phyloP scores from a whole-genome alignment of 163 green algal genomes.

The Scenedesmus sp. region DNA sequence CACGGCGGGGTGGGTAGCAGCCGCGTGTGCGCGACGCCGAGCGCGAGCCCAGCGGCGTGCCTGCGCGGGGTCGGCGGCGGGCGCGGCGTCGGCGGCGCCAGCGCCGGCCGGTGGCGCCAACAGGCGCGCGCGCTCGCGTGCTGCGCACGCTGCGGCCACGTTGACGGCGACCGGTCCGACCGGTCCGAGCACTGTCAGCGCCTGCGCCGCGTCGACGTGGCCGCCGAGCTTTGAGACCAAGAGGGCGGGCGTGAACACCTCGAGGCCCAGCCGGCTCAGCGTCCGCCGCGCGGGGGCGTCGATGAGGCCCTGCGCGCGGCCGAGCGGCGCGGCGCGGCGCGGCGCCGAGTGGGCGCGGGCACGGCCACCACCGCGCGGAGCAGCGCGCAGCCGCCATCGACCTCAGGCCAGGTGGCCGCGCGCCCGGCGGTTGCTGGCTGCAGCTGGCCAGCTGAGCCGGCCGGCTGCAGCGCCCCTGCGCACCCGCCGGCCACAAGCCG shows the following conservation, averaged over 20 bases:
- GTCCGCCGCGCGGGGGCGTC: slow-evolving; percentile 33
- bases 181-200: too few species aligned
- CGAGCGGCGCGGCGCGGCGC: too few species aligned
- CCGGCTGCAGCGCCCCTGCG: too few species aligned
- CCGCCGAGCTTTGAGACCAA: slow-evolving; percentile 59
- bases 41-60: slow-evolving; percentile 47
- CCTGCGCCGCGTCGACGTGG: slow-evolving; percentile 40
- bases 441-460: background rate
- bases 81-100: background rate
- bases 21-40: slow-evolving; percentile 45
- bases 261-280: slow-evolving; percentile 54
- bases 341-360: too few species aligned
- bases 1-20: slow-evolving; percentile 40
- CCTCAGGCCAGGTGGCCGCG: too few species aligned
- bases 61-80: background rate
- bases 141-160: slow-evolving; percentile 35
- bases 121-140: background rate
- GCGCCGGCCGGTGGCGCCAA: background rate
- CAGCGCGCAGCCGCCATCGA: too few species aligned
- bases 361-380: too few species aligned
- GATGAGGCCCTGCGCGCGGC: slow-evolving; percentile 56
- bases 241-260: slow-evolving; percentile 62
- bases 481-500: slow-evolving; percentile 26
- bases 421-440: too few species aligned
- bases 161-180: slow-evolving; percentile 66